Evolutionary conservation across 140 eudicot genomes (phyloP), one percentile per base, ranked within the genome.

Genomic region (Cichorium intybus): DNA sequence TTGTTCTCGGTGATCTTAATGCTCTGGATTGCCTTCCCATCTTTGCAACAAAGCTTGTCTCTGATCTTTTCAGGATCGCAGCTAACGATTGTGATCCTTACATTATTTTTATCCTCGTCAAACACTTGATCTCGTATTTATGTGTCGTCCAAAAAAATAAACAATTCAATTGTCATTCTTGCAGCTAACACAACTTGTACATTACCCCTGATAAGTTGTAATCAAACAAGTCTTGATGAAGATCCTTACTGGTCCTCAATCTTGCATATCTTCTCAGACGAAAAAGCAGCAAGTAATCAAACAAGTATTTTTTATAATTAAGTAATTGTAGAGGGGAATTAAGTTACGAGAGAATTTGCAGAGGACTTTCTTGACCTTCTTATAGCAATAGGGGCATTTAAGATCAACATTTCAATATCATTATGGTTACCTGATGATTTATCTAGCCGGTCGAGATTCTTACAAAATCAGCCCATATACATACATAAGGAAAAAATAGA

Each of bases 371-470:
- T 69, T 79, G 72, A 85, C 82, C 77, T 85, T 85, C 78, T 69
- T 82, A 82, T 82, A 85, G 74, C 95, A 85, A 54, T 75, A 45
- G 14, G 73, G 15, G 55, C 95, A 85, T 41, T 85, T 64, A 1
- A 85, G 84, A 56, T 85, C 89, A 51, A 82, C 95, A 51, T 77
- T n/a, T 62, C n/a, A 85, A 68, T 46, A 85, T 68, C 95, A 85
- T 85, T 9, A 33, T 26, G 0, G 89, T 85, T 7, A 62, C 84
- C 84, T 55, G 20, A 43, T 43, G 8, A 43, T 43, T 43, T 20
- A 15, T 14, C 4, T 10, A n/a, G 20, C 10, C 52, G 10, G 16
- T 47, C 8, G 52, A 9, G 54, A 48, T 48, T 48, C 24, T 48
- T 17, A 48, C 54, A 15, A 48, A 48, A 48, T 20, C 54, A 17